Base-by-base conservation (phyloP, 2,329 filamentous ascomycete species). In the Claviceps sorghi region DNA sequence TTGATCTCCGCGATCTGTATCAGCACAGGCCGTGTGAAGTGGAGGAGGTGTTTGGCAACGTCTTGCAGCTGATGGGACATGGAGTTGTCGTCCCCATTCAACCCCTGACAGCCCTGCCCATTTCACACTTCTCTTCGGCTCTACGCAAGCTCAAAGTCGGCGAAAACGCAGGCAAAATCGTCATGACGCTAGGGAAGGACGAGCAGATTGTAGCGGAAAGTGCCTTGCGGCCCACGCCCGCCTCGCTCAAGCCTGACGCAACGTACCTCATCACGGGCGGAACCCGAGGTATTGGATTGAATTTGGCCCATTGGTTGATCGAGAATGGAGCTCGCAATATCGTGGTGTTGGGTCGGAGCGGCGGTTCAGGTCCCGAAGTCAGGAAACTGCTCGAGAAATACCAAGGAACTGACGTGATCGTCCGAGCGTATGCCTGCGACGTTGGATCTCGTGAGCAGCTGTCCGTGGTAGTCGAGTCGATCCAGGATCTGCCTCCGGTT, bases 141-240 rank as follows among this genome's bases (percentile, higher is more conserved):
- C 70, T 75, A 54, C 62, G 68, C 2, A 58, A 65, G 22, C 66
- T 75, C 58, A 67, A 69, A 49, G 57, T 57, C 5, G 67, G 69
- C 4, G 62, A 65, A 4, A 67, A 71, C 49, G 65, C 64, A 3
- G 72, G 71, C 0, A 74, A 74, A 45, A 64, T 72, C 15, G 61
- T 73, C 21, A 52, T 72, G 2, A 55, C 60, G 1, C 53, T 64
- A 17, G 51, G 56, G 11, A 10, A 52, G 22, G 53, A 55, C 8
- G 47, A 58, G 26, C 44, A 52, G 9, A 52, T 56, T 21, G 41
- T 49, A 30, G 54, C 54, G 13, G 52, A 54, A 42, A 49, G 49
- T 36, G 43, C 45, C n/a, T 26, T 51, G 47, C 40, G 41, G 30
- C 53, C 53, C 21, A 47, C 46, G 10, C 40, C 36, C 15, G 29